phyloP scores from a whole-genome alignment of 2,329 filamentous ascomycete genomes.

The Diaporthe nobilis region DNA sequence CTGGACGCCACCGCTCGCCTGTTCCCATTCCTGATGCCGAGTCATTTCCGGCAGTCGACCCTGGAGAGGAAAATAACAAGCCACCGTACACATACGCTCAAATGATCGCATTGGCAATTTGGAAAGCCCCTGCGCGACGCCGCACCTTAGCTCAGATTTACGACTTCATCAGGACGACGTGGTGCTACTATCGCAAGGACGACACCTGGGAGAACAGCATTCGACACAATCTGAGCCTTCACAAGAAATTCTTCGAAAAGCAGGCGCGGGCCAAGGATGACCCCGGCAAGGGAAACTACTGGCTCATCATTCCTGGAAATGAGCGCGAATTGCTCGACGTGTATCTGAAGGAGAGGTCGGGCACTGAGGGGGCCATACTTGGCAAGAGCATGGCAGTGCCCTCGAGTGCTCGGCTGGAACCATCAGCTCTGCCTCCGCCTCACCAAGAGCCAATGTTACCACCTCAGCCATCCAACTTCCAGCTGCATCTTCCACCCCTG shows the following conservation, averaged over 20 bases:
- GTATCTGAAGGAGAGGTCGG: constrained; percentile 85
- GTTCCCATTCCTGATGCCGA: constrained; percentile 74
- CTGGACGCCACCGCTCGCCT: constrained; percentile 39
- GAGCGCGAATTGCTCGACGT: constrained; percentile 71
- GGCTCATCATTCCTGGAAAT: constrained; percentile 91
- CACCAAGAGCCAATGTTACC: constrained; percentile 43
- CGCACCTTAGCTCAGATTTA: constrained; percentile 96
- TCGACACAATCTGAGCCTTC: constrained; percentile 95
- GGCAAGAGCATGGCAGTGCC: constrained; percentile 72
- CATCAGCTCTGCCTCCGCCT: constrained; percentile 56
- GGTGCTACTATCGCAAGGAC: constrained; percentile 85
- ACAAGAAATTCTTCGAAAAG: constrained; percentile 92
- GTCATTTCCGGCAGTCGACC: constrained; percentile 82
- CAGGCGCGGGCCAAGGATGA: constrained; percentile 97
- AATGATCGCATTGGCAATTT: constrained; percentile 96
- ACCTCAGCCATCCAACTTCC: constrained; percentile 41
- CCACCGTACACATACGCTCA: constrained; percentile 94
- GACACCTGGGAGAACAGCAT: constrained; percentile 99
- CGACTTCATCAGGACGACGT: constrained; percentile 99
- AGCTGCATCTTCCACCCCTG: constrained; percentile 55
- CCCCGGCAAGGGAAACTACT: constrained; percentile 97
- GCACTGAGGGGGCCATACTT: constrained; percentile 53
- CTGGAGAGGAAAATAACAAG: constrained; percentile 84
- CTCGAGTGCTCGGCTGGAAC: constrained; percentile 66
- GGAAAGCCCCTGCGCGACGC: constrained; percentile 85